Conservation (phyloP, 228 moss, liverwort and hornwort species). For the Sphagnum fallax region DNA sequence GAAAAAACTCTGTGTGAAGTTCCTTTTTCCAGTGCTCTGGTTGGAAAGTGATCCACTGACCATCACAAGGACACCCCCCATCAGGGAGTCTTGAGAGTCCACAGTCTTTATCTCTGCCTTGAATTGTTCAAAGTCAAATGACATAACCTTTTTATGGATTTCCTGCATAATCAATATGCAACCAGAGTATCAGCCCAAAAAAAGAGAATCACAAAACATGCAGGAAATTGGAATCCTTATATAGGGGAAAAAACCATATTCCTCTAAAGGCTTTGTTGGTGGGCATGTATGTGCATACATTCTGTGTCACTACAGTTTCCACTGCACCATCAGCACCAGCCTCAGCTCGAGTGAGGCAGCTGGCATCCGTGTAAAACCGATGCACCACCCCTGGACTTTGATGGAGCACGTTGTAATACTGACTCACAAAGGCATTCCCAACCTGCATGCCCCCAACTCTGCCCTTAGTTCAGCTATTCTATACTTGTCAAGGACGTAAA, state of each 20-base stretch:
- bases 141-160: constrained; percentile 73
- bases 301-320: constrained; percentile 51
- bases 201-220: not conserved
- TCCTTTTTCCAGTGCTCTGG: constrained; percentile 47
- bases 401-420: constrained; percentile 85
- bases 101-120: constrained; percentile 89
- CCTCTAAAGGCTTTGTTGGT: not conserved
- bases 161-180: constrained; percentile 30
- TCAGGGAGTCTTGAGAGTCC: constrained; percentile 85
- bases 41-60: constrained; percentile 72
- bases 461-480: not conserved
- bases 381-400: constrained; percentile 85
- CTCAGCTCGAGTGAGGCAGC: constrained; percentile 84
- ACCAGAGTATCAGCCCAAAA: not conserved
- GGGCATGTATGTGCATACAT: constrained; percentile 24
- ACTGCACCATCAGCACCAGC: constrained; percentile 81
- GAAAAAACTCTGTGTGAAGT: constrained; percentile 91
- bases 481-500: no score
- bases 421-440: constrained; percentile 90
- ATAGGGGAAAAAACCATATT: not conserved
- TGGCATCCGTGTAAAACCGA: constrained; percentile 85
- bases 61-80: constrained; percentile 75
- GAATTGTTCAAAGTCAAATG: constrained; percentile 67
- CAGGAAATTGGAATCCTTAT: not conserved
- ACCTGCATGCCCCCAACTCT: constrained; percentile 39